These are phyloP conservation scores for Furcasterigmium furcatum DNA, from an alignment of 2,329 filamentous ascomycete species.

Conservation along the genomic window DNA sequence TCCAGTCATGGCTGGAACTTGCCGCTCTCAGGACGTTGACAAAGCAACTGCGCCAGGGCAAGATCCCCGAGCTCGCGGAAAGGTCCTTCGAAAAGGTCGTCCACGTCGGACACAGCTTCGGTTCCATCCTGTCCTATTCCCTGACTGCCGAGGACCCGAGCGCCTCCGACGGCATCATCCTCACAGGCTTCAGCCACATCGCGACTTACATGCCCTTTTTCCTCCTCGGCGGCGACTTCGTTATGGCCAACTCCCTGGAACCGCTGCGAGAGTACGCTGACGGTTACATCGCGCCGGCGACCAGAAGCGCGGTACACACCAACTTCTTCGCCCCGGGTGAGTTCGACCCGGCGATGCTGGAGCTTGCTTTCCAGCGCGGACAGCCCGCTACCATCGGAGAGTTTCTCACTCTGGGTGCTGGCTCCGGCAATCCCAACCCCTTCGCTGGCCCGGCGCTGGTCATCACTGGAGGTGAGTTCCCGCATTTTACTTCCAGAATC, in stretches of 20 bases:
- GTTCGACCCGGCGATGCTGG: slow-evolving; percentile 53
- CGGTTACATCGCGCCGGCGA: slow-evolving; percentile 50
- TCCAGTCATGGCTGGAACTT: slow-evolving; percentile 57
- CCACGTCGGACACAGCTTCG: slow-evolving; percentile 64
- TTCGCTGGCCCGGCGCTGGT: slow-evolving; percentile 56
- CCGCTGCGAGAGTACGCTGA: slow-evolving; percentile 29
- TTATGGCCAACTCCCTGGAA: slow-evolving; percentile 32
- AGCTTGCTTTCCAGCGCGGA: slow-evolving; percentile 39
- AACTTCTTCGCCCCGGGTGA: slow-evolving; percentile 48
- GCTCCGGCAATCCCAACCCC: slow-evolving; percentile 24
- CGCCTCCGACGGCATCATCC: slow-evolving; percentile 53
- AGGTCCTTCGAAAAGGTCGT: slow-evolving; percentile 38
- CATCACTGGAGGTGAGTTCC: slow-evolving; percentile 51
- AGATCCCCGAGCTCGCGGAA: slow-evolving; percentile 35
- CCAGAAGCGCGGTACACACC: slow-evolving; percentile 45
- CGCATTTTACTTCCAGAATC: not conserved
- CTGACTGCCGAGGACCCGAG: slow-evolving; percentile 43
- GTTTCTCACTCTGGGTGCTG: slow-evolving; percentile 49
- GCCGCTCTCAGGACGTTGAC: slow-evolving; percentile 54
- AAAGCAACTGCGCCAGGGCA: slow-evolving; percentile 38
- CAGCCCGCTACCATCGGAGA: slow-evolving; percentile 58
- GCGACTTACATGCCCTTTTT: slow-evolving; percentile 39
- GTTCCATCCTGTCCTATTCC: slow-evolving; percentile 54
- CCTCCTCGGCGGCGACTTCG: slow-evolving; percentile 41
- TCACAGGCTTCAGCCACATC: slow-evolving; percentile 58